Percentiles rank a stretch among this genome's conserved stretches.
phyloP scores from a whole-genome alignment of 2,329 filamentous ascomycete species.

The Aspergillus calidoustus region DNA sequence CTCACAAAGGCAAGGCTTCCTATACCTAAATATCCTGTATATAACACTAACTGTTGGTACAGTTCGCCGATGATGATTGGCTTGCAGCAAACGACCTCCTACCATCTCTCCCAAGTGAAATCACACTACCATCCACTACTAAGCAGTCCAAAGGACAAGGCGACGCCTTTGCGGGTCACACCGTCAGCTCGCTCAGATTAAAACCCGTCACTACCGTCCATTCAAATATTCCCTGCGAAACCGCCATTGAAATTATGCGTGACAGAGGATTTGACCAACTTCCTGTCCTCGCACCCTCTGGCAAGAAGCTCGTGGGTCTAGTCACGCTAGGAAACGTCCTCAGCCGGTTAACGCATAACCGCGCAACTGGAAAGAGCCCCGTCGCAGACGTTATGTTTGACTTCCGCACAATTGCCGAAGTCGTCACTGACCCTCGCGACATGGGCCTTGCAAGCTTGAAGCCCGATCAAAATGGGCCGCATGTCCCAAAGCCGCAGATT shows the following conservation, averaged over 20 bases:
- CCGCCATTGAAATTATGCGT: slow-evolving; percentile 96
- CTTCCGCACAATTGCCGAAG: slow-evolving; percentile 83
- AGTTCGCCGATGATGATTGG: slow-evolving; percentile 98
- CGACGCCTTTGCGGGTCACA: slow-evolving; percentile 78
- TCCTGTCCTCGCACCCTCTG: slow-evolving; percentile 75
- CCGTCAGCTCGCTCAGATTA: slow-evolving; percentile 79
- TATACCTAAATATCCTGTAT: neutral
- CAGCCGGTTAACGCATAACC: slow-evolving; percentile 82
- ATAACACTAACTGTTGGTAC: slow-evolving; percentile 19
- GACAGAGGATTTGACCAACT: slow-evolving; percentile 98
- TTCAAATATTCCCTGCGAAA: slow-evolving; percentile 72
- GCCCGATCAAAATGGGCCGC: slow-evolving; percentile 17
- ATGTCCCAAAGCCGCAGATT: slow-evolving; percentile 44
- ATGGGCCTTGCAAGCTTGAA: slow-evolving; percentile 48
- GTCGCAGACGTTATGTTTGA: slow-evolving; percentile 96
- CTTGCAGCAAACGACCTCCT: slow-evolving; percentile 94
- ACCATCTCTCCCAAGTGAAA: slow-evolving; percentile 59
- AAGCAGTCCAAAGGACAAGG: slow-evolving; percentile 46
- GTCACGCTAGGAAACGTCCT: slow-evolving; percentile 95
- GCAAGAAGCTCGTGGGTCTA: slow-evolving; percentile 79
- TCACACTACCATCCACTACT: slow-evolving; percentile 37
- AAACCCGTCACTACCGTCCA: slow-evolving; percentile 91
- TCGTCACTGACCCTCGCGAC: slow-evolving; percentile 83
- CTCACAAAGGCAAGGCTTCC: slow-evolving; percentile 70
- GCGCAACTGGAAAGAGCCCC: slow-evolving; percentile 72